Base-by-base conservation (phyloP, 2,329 filamentous ascomycete genomes). In the Sporothrix mexicana region DNA sequence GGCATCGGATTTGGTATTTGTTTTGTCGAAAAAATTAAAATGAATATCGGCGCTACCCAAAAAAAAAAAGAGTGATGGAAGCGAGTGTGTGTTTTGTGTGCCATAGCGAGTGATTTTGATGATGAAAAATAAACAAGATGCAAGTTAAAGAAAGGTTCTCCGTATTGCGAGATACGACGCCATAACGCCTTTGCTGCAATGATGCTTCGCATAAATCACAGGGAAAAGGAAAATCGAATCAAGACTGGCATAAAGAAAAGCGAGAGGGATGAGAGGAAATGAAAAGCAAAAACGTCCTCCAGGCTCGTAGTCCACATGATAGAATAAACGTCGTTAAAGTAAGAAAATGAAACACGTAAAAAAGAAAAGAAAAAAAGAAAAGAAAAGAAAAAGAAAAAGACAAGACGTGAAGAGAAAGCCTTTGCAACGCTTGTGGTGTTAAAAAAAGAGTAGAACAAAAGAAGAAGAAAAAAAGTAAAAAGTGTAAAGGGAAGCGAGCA, bases 131-230 rank as follows among this genome's bases (percentile, higher is more conserved):
- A n/a, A 30, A 36, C 12, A 15, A 67, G 36, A n/a, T 12, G 62
- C 20, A 9, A 17, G 12, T 10, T 3, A 15, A 61, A 41, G 9
- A 25, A 17, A 8, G 13, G 4, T 5, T 51, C 23, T 51, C 64
- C n/a, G 49, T 66, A 25, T 67, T 67, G 43, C 12, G 51, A 57
- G 36, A 57, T 12, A 43, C 7, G 7, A 69, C 55, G 43, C 55
- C 45, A 23, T 20, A 70, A 70, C 69, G 12, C 69, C 69, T 4
- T 41, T 62, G 69, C 69, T 62, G n/a, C 23, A 61, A 62, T 70
- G 57, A 15, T 51, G 12, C 23, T 70, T 43, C 5, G 47, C 47
- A 49, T 53, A 17, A 41, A 68, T 20, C 30, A 36, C 7, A 53
- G 2, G 25, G 10, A 36, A 20, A 68, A 30, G 4, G 2, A 23